Evolutionary conservation across 2,329 filamentous ascomycete genomes (phyloP), one percentile per base, ranked within the genome.

Genomic region (Dothistroma pini): DNA sequence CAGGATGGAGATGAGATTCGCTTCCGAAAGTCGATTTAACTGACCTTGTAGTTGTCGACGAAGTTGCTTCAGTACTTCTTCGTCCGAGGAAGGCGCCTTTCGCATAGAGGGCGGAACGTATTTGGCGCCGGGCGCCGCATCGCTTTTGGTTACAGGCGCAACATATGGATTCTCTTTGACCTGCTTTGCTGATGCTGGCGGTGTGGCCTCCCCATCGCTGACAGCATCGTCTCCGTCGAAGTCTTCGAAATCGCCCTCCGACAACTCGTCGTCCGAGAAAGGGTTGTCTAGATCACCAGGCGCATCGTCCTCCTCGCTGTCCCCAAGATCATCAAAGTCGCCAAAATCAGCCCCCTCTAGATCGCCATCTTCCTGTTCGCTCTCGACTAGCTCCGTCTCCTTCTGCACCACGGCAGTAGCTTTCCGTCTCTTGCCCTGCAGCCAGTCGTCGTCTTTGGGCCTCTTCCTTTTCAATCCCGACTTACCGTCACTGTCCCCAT

Each of bases 1-100:
- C 3, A 97, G 79, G 57, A 97, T 96, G 1, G 90, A 89, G 6
- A 96, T 76, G 64, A 99, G 81, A 69, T 95, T 97, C 41, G 91
- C 87, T 72, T 97, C 93, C 0, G 95, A 97, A 34, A 99, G 81
- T 72, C 93, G 89, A 75, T 99, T 99, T 72, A 99, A 83, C 19
- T 95, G 83, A 71, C 95, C 93, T 73, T 97, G 92, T 0, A 91
- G 82, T 71, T 96, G 91, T 63, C 91, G 86, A 61, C 87, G 86
- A 54, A 99, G 79, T 44, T 89, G 86, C 12, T 81, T 80, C 53
- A 89, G 79, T 48, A 83, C 79, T 73, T 96, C 89, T 1, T 84
- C 82, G 65, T 90, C 87, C 0, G 86, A 84, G 0, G 83, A 81
- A 2, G 84, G 76, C 35, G 83, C 78, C 67, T 83, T 87, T 52